Percentiles rank a stretch among this genome's conserved stretches.
phyloP scores from a whole-genome alignment of 2,329 filamentous ascomycete genomes.

The Fusarium pseudonygamai region DNA sequence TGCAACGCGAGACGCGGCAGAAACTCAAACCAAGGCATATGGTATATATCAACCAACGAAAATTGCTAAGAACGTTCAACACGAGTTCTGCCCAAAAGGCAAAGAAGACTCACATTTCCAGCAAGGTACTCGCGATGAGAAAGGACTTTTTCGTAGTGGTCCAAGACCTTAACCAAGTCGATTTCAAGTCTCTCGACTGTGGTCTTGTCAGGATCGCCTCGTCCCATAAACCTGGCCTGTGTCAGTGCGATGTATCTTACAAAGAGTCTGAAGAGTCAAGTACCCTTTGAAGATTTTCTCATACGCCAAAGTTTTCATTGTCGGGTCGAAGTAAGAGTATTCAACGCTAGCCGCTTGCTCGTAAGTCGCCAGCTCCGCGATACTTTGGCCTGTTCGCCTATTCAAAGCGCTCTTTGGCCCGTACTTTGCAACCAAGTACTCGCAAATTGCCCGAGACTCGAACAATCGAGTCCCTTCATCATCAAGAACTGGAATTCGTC shows the following conservation, averaged over 20 bases:
- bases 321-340: not conserved
- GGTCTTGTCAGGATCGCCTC: not conserved
- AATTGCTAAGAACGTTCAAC: fast-evolving
- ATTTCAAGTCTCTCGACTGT: not conserved
- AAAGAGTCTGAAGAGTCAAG: fast-evolving
- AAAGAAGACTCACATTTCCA: not conserved
- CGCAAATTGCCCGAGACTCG: not conserved
- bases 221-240: not conserved
- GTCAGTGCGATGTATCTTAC: fast-evolving
- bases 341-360: not conserved
- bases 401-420: fast-evolving
- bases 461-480: not conserved
- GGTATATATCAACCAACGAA: not conserved
- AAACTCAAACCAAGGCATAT: not conserved
- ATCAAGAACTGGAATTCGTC: not conserved
- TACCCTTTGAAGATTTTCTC: not conserved
- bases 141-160: not conserved
- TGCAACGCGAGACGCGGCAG: not conserved
- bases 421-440: not conserved
- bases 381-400: not conserved
- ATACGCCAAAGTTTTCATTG: not conserved
- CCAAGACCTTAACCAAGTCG: not conserved
- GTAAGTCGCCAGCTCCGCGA: not conserved
- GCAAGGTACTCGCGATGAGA: not conserved
- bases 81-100: fast-evolving